Base-by-base conservation (phyloP, 768 basidiomycete species). In the Hericium coralloides region DNA sequence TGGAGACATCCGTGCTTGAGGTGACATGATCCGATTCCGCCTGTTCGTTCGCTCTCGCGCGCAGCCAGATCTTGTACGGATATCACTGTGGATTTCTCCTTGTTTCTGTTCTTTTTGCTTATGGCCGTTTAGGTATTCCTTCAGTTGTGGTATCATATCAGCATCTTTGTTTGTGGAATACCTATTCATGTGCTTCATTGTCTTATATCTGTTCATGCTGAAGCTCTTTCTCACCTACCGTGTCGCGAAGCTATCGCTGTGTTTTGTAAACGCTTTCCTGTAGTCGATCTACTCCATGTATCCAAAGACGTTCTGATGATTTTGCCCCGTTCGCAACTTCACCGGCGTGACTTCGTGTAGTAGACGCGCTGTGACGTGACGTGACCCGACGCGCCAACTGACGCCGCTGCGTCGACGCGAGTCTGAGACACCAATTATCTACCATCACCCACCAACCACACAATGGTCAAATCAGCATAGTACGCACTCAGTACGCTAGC, bases 1-100 rank as follows among this genome's bases (percentile, higher is more conserved):
- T 92, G 65, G 90, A 93, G 71, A 84, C 82, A 14, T 85, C 88
- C 3, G 76, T 92, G 39, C 74, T 92, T 64, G 90, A 93, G 73
- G 77, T 89, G 54, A 72, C 74, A 52, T 87, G 68, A 67, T 39
- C 25, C 38, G 43, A 45, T 45, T 20, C n/a, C n/a, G 41, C 41
- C 20, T 17, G 6, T 20, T 43, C 15, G 10, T 43, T 45, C 43
- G 17, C n/a, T 10, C 18, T 8, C 43, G 12, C 8, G 43, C 43
- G 43, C 43, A n/a, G 20, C 12, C 20, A 17, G 20, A 45, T 18
- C n/a, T 45, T 20, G 43, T 17, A 45, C 3, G 43, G 43, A 20
- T 45, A 45, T 45, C 43, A n/a, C n/a, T 37, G 36, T 23, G 22
- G 25, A 26, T 55, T 31, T 9, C 26, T 50, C 47, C 37, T 12